Base-by-base conservation (phyloP, 2,329 filamentous ascomycete genomes). In the Pestalotiopsis sp. region DNA sequence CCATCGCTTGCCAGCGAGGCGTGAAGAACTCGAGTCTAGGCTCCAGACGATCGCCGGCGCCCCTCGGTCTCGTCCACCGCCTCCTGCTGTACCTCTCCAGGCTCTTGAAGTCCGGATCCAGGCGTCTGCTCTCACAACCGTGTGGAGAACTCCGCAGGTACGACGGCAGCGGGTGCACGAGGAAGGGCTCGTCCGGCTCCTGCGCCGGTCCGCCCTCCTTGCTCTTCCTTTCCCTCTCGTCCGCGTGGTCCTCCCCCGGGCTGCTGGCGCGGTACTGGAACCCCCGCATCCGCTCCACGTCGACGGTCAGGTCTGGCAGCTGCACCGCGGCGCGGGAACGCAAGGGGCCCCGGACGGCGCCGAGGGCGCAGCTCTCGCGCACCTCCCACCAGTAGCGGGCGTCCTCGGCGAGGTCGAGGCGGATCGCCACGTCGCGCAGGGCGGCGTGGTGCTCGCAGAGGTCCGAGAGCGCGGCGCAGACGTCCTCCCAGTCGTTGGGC, bases 301-400 rank as follows among this genome's bases (percentile, higher is more conserved):
- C 69, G 17, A 31, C 69, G 7, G 66, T 71, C 25, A 72, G 56
- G 59, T 70, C 70, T 1, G 74, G 74, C 39, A 76, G 67, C 61
- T 73, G 68, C 20, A 75, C 41, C 11, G 67, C 68, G 9, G 74
- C 68, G 4, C 68, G 41, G 2, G 70, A 68, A 11, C 72, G 73
- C 3, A 75, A 66, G 39, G 71, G 65, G 13, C 72, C 72, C 23
- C 71, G 66, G 1, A 76, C 64, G 13, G 72, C 69, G 49, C 70
- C 68, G 2, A 75, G 64, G 5, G 66, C 69, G 72, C 73, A 75
- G 60, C 70, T 70, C 69, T 76, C 73, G 64, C 73, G 73, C 7
- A 75, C 73, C 59, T 74, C 68, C 68, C 70, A 71, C 74, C 74
- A 76, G 20, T 67, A 60, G 11, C 68, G 66, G 27, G 68, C 45